Base-by-base conservation (phyloP, 768 basidiomycete genomes). In the Boletales sp. region DNA sequence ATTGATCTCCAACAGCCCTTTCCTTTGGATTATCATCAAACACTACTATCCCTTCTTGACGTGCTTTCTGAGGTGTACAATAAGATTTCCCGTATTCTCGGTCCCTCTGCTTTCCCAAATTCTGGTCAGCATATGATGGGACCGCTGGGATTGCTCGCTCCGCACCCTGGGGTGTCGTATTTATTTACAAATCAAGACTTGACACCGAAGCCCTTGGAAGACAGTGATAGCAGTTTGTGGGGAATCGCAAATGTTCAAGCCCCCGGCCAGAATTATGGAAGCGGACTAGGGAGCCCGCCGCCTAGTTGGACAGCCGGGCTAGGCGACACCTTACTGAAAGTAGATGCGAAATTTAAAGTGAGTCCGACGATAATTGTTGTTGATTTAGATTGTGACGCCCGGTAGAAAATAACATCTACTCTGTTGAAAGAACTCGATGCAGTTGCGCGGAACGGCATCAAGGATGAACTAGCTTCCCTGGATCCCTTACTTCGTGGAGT, bases 21-120 rank as follows among this genome's bases (percentile, higher is more conserved):
- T 69, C 74, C 85, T 3, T 67, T 94, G 48, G 92, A 94, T 67
- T 94, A 95, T 63, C 86, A 90, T 57, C 87, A 94, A 69, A 89
- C 88, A 10, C 80, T 94, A 33, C 80, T 92, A 46, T 90, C 92
- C 32, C 82, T 93, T 25, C 83, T 93, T 46, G 93, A 94, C 63
- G 87, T 94, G 42, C 78, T 94, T 36, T 88, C 89, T 15, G 90
- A 93, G 62, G 82, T 90, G 30, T 95, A 94, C 73, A 84, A 88
- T 69, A 92, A 90, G 68, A 86, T 95, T 36, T 80, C 80, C 9
- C 83, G 83, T 61, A 80, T 91, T 45, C 82, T 95, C 19, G 90
- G 90, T 0, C 86, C 90, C 5, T 90, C 89, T 0, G 84, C 86
- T 0, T 85, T 90, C 61, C 75, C 84, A 7, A 78, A 81, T 55